These are phyloP conservation scores for Artomyces pyxidatus DNA, from an alignment of 768 basidiomycete species.

Conservation along the genomic window DNA sequence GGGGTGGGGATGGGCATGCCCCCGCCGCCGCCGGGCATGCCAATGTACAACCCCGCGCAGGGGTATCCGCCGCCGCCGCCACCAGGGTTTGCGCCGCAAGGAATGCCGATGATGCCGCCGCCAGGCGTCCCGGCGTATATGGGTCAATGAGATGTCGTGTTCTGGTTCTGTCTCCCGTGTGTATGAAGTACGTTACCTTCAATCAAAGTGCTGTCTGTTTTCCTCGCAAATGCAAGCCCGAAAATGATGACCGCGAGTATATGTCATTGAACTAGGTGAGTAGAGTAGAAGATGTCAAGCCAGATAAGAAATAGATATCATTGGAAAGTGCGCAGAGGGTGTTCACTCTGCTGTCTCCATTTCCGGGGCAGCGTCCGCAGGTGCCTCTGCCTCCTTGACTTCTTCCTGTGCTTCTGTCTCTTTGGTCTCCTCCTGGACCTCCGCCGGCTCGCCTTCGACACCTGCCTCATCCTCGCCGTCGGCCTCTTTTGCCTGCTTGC, in stretches of 20 bases:
- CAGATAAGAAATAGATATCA: no score
- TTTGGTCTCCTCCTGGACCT: not conserved
- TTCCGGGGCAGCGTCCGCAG: no score
- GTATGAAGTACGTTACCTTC: not conserved
- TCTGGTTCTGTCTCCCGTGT: no score
- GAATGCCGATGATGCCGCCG: conserved; percentile 32
- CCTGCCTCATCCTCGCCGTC: conserved; percentile 28
- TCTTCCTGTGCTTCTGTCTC: not conserved
- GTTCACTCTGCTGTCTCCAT: no score
- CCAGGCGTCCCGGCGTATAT: conserved; percentile 18
- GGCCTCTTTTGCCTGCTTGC: conserved; percentile 43
- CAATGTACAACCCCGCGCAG: conserved; percentile 36
- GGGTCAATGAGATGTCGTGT: not conserved
- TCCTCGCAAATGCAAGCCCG: not conserved
- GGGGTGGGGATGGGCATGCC: conserved; percentile 24
- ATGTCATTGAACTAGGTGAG: no score
- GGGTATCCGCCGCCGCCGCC: conserved; percentile 58
- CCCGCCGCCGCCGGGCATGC: conserved; percentile 29
- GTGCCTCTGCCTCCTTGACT: no score
- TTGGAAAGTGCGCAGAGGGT: no score
- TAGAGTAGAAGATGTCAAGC: no score
- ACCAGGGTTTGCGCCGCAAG: conserved; percentile 49
- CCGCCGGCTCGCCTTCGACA: conserved; percentile 11
- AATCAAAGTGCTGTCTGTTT: not conserved
- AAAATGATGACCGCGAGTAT: no score